Conservation (phyloP, 495 filamentous ascomycete genomes). For the Ramalina intermedia region DNA sequence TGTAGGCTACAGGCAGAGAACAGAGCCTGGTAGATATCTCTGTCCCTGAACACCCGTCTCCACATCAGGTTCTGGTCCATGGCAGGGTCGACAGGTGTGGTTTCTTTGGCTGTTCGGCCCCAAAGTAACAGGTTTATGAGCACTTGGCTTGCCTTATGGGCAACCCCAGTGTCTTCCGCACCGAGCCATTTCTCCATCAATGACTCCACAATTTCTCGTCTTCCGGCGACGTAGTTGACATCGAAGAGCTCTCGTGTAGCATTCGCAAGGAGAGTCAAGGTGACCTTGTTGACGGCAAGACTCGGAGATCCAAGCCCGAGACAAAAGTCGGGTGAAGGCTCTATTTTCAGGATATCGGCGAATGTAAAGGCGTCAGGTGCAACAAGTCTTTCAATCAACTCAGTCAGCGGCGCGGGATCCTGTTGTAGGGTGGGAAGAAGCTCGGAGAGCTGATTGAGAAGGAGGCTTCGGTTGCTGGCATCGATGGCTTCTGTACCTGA, state of each 20-base stretch:
- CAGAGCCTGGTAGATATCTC: conserved; percentile 49
- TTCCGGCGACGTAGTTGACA: conserved; percentile 51
- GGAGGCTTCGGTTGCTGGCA: conserved; percentile 8
- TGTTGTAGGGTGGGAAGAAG: conserved; percentile 34
- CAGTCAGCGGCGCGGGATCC: conserved; percentile 35
- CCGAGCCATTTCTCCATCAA: conserved; percentile 61
- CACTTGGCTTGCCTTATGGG: conserved; percentile 48
- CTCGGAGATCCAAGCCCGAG: conserved; percentile 44
- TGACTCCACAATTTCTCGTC: conserved; percentile 42
- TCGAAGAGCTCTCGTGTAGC: conserved; percentile 46
- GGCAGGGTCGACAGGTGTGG: conserved; percentile 24
- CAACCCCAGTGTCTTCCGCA: conserved; percentile 55
- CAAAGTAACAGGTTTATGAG: conserved; percentile 57
- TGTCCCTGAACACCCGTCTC: conserved; percentile 54
- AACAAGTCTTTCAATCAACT: conserved; percentile 22
- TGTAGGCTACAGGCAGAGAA: conserved; percentile 46
- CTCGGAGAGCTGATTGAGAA: conserved; percentile 31
- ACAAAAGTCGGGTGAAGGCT: conserved; percentile 32
- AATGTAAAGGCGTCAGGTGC: conserved; percentile 28
- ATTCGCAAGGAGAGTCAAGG: conserved; percentile 57
- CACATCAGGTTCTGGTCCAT: conserved; percentile 57
- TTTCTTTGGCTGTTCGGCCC: conserved; percentile 26
- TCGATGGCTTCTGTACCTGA: conserved; percentile 2
- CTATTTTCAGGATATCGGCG: conserved; percentile 27
- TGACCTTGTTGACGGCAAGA: conserved; percentile 53